These are phyloP conservation scores for Citeromyces siamensis DNA, from an alignment of 1,139 yeast species.

Conservation along the genomic window DNA sequence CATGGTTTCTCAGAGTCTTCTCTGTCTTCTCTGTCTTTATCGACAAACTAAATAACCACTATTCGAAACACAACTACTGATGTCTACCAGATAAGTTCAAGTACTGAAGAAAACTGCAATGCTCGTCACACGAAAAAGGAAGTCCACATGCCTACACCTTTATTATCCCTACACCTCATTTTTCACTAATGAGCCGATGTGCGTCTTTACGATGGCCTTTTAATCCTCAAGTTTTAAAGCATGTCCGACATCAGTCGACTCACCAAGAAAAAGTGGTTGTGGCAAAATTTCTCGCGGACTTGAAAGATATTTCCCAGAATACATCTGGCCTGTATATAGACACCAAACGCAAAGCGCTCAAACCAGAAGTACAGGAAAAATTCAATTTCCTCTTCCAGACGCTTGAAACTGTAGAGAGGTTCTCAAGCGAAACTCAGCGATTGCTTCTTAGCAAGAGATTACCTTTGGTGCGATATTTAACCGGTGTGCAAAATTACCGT, in stretches of 20 bases:
- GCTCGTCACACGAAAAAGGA: too few species aligned
- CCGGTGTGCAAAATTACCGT: neutral
- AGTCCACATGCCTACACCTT: neutral
- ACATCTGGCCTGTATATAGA: neutral
- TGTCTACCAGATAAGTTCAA: too few species aligned
- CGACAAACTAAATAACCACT: too few species aligned
- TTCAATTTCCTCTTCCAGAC: neutral
- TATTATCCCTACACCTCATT: neutral
- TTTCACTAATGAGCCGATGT: constrained; percentile 2
- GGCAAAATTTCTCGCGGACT: neutral
- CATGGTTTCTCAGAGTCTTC: too few species aligned
- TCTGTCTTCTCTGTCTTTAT: too few species aligned
- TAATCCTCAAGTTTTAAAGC: too few species aligned
- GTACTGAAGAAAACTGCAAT: too few species aligned
- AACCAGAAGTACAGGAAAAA: neutral
- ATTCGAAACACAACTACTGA: too few species aligned
- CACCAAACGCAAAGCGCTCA: neutral
- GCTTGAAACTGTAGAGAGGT: neutral
- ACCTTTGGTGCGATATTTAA: neutral
- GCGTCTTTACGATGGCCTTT: too few species aligned
- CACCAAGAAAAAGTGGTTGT: too few species aligned
- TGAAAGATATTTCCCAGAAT: neutral
- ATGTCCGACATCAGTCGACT: too few species aligned
- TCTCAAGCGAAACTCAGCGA: neutral
- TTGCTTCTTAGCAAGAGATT: neutral